A percentile compares a stretch with the other conserved stretches of the same genome.
Conservation (phyloP, 2,329 filamentous ascomycete genomes). For the Penicillium sp. region DNA sequence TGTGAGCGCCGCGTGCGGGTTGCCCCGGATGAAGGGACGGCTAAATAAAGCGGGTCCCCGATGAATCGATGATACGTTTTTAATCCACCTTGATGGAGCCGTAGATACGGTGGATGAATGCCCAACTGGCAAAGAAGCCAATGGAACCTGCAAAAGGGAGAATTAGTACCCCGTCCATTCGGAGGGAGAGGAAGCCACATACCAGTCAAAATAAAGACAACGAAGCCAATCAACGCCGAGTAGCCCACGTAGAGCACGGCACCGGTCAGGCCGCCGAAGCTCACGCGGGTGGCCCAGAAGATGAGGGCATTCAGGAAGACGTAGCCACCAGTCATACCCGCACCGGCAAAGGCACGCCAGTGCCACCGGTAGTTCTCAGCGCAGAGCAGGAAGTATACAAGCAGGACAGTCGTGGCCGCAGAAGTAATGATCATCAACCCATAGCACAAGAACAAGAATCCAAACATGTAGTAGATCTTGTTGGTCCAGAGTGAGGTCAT, state of each 20-base stretch:
- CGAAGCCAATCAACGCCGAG: constrained; percentile 80
- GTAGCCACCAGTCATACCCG: constrained; percentile 86
- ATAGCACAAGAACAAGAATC: constrained; percentile 97
- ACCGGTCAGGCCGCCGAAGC: constrained; percentile 79
- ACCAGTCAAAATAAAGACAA: constrained; percentile 95
- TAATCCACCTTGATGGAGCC: constrained; percentile 97
- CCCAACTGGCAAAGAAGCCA: constrained; percentile 92
- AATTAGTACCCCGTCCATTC: constrained; percentile 5
- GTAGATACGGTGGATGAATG: constrained; percentile 93
- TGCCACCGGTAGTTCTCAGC: constrained; percentile 99
- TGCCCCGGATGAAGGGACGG: constrained; percentile 4
- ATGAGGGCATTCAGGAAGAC: constrained; percentile 89
- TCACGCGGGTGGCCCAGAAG: constrained; percentile 87
- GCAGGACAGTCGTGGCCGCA: constrained; percentile 85
- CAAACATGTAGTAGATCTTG: constrained; percentile 99
- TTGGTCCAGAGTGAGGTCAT: constrained; percentile 99
- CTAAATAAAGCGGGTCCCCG: constrained; percentile 1
- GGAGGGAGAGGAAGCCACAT: constrained; percentile 44
- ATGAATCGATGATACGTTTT: constrained; percentile 23
- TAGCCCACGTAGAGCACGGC: constrained; percentile 93
- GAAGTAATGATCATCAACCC: constrained; percentile 96
- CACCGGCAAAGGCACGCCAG: constrained; percentile 91
- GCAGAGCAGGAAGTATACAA: constrained; percentile 96
- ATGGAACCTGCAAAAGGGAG: constrained; percentile 69
- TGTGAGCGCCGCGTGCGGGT: background rate